Percentiles rank a stretch among this genome's conserved stretches.
phyloP scores from a whole-genome alignment of 441 rosid species.

The Jatropha multifida region DNA sequence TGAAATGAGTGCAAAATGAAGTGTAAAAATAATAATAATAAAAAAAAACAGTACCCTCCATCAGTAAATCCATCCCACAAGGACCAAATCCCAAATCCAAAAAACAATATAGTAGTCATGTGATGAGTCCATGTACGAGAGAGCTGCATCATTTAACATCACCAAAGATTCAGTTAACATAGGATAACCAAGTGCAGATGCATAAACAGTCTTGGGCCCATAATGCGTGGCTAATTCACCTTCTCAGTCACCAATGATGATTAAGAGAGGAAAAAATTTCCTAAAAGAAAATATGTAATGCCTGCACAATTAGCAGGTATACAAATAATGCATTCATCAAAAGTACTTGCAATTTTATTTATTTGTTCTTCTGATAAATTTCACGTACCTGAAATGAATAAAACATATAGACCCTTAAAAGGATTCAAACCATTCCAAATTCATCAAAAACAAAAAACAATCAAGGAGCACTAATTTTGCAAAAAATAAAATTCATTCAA shows the following conservation, averaged over 20 bases:
- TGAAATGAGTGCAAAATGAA: slow-evolving; percentile 3
- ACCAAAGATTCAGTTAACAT: slow-evolving; percentile 6
- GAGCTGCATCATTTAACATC: slow-evolving; percentile 45
- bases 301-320: neutral
- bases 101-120: slow-evolving; percentile 73
- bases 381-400: neutral
- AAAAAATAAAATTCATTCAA: neutral
- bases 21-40: neutral
- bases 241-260: neutral
- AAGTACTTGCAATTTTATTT: neutral
- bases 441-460: neutral
- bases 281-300: neutral
- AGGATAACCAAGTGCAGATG: neutral
- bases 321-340: neutral
- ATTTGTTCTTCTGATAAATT: neutral
- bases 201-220: neutral
- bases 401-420: neutral
- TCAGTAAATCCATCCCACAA: slow-evolving; percentile 80
- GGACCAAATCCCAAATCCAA: slow-evolving; percentile 84
- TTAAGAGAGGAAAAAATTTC: neutral
- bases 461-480: neutral
- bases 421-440: neutral
- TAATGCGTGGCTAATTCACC: neutral
- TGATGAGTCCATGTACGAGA: slow-evolving; percentile 94
- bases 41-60: slow-evolving; percentile 45